Base-by-base conservation (phyloP, 345 rosid species). In the Sonneratia alba region DNA sequence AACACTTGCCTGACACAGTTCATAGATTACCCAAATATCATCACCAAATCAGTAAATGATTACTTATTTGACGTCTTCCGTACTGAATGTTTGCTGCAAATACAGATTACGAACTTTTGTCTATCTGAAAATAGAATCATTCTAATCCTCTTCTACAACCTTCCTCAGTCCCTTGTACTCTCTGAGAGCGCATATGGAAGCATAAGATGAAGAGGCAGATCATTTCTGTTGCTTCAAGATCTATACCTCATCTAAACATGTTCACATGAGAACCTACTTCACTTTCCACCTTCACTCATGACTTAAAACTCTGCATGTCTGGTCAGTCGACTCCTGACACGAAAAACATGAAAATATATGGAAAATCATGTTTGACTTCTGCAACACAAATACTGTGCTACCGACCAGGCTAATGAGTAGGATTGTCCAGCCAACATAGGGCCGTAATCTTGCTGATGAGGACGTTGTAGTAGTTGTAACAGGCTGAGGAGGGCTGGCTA, bases 381-480 rank as follows among this genome's bases (percentile, higher is more conserved):
- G 81, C 76, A 9, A 68, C 32, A 27, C 32, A 27, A 1, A 27
- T 27, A 27, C 32, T 27, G 32, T 27, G 32, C 32, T 27, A 27
- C 32, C 32, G 61, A 80, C 68, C 22, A 79, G 70, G 53, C 74
- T 74, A 49, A 83, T 37, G 56, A 84, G 21, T 47, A 82, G 15
- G 16, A 80, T n/a, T 42, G 40, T 3, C 75, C 43, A 47, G 15
- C 74, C 53, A 36, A 73, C n/a, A n/a, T 53, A 62, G 36, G 83
- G 79, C 38, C 66, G 81, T 55, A 59, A 57, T 24, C 62, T 65
- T 74, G 80, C 57, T 6, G 88, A 82, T 10, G 65, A 55, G 45
- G 91, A 82, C 57, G 80, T 66, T 21, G 88, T 74, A 36, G 79
- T 56, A 74, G 53, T 78, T 24, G 73, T 16, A 47, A 74, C 70